These are phyloP conservation scores for Filosporella fistucella DNA, from an alignment of 495 filamentous ascomycete species.

Conservation along the genomic window DNA sequence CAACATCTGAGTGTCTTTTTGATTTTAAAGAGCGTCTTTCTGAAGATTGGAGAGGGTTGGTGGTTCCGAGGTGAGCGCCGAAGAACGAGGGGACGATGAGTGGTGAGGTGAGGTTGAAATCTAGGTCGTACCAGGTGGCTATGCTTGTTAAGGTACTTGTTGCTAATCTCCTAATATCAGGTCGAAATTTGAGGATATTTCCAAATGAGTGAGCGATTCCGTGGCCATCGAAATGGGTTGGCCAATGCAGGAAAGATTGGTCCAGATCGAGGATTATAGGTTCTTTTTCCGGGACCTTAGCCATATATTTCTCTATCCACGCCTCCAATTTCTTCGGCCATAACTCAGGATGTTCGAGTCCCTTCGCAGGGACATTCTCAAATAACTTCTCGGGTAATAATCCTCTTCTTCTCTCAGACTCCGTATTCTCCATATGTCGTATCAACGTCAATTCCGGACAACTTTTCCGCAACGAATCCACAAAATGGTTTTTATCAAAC, in stretches of 20 bases:
- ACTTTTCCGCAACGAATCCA: slow-evolving; percentile 8
- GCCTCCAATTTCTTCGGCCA: slow-evolving; percentile 10
- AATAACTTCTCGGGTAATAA: slow-evolving; percentile 13
- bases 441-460: slow-evolving; percentile 16
- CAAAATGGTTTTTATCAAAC: slow-evolving; percentile 20
- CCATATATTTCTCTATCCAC: slow-evolving; percentile 15
- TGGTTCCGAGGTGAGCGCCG: slow-evolving; percentile 19
- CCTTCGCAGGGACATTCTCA: slow-evolving; percentile 4
- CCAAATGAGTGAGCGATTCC: slow-evolving; percentile 19
- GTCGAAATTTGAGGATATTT: slow-evolving; percentile 19
- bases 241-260: slow-evolving; percentile 14
- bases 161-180: slow-evolving; percentile 17
- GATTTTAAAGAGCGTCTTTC: slow-evolving; percentile 7
- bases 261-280: slow-evolving; percentile 20
- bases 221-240: slow-evolving; percentile 14
- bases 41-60: slow-evolving; percentile 6
- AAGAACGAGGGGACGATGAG: slow-evolving; percentile 14
- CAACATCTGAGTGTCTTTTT: slow-evolving; percentile 10
- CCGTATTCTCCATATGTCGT: slow-evolving; percentile 7
- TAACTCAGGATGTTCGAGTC: slow-evolving; percentile 14
- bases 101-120: slow-evolving; percentile 1
- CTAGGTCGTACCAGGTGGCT: slow-evolving; percentile 7
- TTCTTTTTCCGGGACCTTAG: not conserved
- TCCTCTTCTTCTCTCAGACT: not conserved
- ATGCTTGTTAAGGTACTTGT: slow-evolving; percentile 10